Percentiles rank a stretch among this genome's conserved stretches.
Conservation (phyloP, 1,284 basidiomycete genomes). For the Mycena sp. region DNA sequence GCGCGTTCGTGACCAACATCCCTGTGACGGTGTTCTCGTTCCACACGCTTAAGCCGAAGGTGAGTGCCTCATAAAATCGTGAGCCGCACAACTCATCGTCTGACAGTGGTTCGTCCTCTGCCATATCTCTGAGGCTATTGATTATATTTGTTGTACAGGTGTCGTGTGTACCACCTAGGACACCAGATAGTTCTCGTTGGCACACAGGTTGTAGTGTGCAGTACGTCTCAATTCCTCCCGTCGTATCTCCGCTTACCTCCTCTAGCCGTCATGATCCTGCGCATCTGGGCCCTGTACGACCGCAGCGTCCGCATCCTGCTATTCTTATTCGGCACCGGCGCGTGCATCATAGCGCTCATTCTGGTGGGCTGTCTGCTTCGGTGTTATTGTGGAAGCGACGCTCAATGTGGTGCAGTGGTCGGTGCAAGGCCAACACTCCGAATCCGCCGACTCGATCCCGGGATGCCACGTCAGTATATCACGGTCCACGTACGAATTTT, state of each 20-base stretch:
- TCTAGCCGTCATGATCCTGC: constrained; percentile 30
- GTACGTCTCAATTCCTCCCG: too few species aligned
- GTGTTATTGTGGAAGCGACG: too few species aligned
- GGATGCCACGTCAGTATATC: constrained; percentile 10
- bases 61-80: not conserved
- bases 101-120: constrained; percentile 7
- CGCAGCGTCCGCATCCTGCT: constrained; percentile 22
- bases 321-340: constrained; percentile 18
- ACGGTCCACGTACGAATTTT: constrained; percentile 9
- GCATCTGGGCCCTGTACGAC: constrained; percentile 31
- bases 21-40: constrained; percentile 18
- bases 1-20: constrained; percentile 11
- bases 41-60: not conserved
- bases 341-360: not conserved
- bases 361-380: not conserved
- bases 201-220: too few species aligned
- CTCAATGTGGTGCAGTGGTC: too few species aligned
- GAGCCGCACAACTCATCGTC: not conserved
- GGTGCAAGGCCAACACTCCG: too few species aligned
- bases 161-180: not conserved
- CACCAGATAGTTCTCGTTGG: constrained; percentile 16
- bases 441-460: too few species aligned
- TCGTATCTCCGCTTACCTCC: not conserved
- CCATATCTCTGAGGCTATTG: too few species aligned
- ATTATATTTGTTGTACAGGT: not conserved